A percentile compares a stretch with the other conserved stretches of the same genome.
Conservation (phyloP, 208 protist species). For the Acanthamoeba culbertsoni region DNA sequence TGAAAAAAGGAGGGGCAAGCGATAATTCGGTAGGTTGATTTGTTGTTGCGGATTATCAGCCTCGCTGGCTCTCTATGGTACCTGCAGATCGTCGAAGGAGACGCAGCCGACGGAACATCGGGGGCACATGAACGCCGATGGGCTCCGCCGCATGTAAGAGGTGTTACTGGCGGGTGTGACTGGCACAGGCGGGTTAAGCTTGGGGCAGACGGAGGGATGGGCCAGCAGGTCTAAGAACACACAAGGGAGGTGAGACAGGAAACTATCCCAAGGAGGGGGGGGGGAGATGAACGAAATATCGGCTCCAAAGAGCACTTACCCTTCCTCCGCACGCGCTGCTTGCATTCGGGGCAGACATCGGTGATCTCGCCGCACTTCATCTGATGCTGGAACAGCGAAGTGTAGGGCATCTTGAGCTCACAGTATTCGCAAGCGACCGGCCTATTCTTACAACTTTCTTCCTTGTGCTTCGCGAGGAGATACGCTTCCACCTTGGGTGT, state of each 20-base stretch:
- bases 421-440: conserved; percentile 41
- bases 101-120: neutral
- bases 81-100: conserved; percentile 47
- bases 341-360: conserved; percentile 5
- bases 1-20: neutral
- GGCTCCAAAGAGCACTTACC: neutral
- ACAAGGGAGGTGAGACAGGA: too few relatives aligned
- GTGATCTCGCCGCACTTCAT: conserved; percentile 49
- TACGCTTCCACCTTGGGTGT: neutral
- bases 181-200: neutral
- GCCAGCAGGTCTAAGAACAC: neutral
- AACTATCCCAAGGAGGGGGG: too few relatives aligned
- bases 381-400: neutral
- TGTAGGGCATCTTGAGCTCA: conserved; percentile 47
- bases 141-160: neutral
- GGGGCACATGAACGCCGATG: conserved; percentile 30
- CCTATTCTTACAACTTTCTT: neutral
- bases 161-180: neutral
- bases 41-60: too few relatives aligned
- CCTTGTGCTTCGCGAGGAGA: conserved; percentile 16
- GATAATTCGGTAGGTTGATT: too few relatives aligned
- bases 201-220: neutral
- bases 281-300: neutral
- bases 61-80: too few relatives aligned
- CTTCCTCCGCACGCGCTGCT: conserved; percentile 44